These are phyloP conservation scores for Botryotinia calthae DNA, from an alignment of 2,329 filamentous ascomycete species.

Conservation along the genomic window DNA sequence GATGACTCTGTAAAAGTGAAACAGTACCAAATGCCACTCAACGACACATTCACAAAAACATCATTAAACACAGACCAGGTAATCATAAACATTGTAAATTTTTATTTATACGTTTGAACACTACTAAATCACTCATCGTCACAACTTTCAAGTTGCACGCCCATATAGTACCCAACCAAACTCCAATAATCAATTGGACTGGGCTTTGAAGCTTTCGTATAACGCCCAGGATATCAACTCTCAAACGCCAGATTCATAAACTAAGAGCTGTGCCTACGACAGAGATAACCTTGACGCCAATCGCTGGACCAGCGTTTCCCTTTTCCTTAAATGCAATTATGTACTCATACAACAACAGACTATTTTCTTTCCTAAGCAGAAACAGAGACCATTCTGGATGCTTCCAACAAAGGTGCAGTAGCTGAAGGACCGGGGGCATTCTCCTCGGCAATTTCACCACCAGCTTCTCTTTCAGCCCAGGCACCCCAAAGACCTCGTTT, in stretches of 20 bases:
- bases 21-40: neutral
- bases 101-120: conserved; percentile 2
- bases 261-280: neutral
- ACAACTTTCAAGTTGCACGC: neutral
- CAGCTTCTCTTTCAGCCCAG: conserved; percentile 81
- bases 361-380: conserved; percentile 2
- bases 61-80: neutral
- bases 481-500: conserved; percentile 96
- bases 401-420: conserved; percentile 16
- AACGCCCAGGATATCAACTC: conserved; percentile 16
- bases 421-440: conserved; percentile 4
- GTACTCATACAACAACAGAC: conserved; percentile 12
- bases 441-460: conserved; percentile 54
- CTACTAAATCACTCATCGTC: neutral
- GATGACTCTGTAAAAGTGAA: neutral
- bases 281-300: conserved; percentile 10
- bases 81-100: neutral
- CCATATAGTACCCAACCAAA: neutral
- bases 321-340: conserved; percentile 13
- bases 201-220: neutral
- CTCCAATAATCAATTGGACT: neutral
- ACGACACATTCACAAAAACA: neutral
- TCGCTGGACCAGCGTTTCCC: conserved; percentile 4
- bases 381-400: conserved; percentile 17
- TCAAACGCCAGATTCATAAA: conserved; percentile 15